Percentiles rank a stretch among this genome's conserved stretches.
These are phyloP conservation scores for Alternaria sp. DNA, from an alignment of 2,329 filamentous ascomycete species.

Conservation along the genomic window DNA sequence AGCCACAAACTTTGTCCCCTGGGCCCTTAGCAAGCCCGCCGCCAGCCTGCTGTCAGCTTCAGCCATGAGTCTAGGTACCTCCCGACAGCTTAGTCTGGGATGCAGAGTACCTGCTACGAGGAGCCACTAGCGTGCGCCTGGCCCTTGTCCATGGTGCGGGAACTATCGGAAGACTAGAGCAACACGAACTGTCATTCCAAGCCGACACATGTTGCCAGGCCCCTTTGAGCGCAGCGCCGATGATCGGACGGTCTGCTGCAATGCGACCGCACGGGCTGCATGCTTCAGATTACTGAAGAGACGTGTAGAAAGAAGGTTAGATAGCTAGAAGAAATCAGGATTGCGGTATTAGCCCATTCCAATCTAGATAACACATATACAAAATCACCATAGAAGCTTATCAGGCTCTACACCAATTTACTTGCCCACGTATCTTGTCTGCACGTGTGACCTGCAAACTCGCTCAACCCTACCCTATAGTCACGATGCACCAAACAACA, in stretches of 20 bases:
- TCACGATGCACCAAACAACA: not conserved
- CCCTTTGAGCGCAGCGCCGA: constrained; percentile 2
- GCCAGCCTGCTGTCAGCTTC: constrained; percentile 1
- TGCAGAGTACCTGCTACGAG: not conserved
- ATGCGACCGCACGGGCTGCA: constrained; percentile 7
- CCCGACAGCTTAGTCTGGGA: not conserved
- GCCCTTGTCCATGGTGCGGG: constrained; percentile 4
- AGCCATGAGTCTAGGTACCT: not conserved
- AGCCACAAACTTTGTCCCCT: not conserved
- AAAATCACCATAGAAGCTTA: not conserved
- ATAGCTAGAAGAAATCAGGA: not conserved
- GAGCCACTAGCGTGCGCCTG: constrained; percentile 6
- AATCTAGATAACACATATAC: not conserved
- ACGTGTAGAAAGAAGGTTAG: not conserved
- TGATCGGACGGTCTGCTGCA: constrained; percentile 3
- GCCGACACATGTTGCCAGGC: constrained; percentile 4
- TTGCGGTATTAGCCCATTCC: not conserved
- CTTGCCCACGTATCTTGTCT: not conserved
- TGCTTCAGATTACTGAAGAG: not conserved
- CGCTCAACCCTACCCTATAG: not conserved
- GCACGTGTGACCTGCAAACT: not conserved
- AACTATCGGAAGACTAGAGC: constrained; percentile 9
- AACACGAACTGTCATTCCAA: not conserved
- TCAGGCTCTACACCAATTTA: not conserved
- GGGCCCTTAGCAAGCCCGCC: constrained; percentile 4